Evolutionary conservation across 345 rosid species (phyloP), one percentile per base, ranked within the genome.

Genomic region (Salix purpurea): DNA sequence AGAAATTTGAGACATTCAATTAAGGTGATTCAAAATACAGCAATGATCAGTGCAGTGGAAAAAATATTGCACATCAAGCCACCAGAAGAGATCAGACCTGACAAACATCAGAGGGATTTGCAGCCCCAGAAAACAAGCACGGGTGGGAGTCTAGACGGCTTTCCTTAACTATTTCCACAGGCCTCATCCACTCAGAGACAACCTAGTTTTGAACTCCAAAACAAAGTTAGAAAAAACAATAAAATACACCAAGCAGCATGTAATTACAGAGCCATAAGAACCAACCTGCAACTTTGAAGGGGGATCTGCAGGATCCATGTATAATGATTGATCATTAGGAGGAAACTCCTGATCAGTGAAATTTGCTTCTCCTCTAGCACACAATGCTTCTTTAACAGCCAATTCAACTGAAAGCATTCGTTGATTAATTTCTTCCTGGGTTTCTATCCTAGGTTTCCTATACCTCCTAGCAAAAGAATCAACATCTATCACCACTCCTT

Each of bases 271-370:
- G 24, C 50, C 76, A 74, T 30, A 66, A 75, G 79, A 82, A 83
- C 68, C 50, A 65, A 93, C 99, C 93, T 94, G 98, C 90, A 96
- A 83, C 83, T 96, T 96, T 34, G 90, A 71, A 78, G 99, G 90
- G 74, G 98, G 97, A 34, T 91, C 90, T 42, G 67, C 86, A 32
- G 97, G 89, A 84, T 96, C 99, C 74, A 96, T 71, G 81, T 86
- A 96, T 75, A 96, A 86, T 67, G 99, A 96, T 79, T 87, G 92
- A 85, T 92, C 94, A 85, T 84, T 87, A 40, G 99, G 99, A 82
- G 99, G 99, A 84, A 96, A 96, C 83, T 96, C 99, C 78, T 91
- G 96, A 79, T 96, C 99, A 42, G 99, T 96, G 83, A 94, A 94
- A 78, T 88, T 88, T 77, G 83, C 82, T 86, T 96, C 98, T 28